Percentiles rank a stretch among this genome's conserved stretches.
Conservation (phyloP, 2,329 filamentous ascomycete species). For the Nigrospora osmanthi region DNA sequence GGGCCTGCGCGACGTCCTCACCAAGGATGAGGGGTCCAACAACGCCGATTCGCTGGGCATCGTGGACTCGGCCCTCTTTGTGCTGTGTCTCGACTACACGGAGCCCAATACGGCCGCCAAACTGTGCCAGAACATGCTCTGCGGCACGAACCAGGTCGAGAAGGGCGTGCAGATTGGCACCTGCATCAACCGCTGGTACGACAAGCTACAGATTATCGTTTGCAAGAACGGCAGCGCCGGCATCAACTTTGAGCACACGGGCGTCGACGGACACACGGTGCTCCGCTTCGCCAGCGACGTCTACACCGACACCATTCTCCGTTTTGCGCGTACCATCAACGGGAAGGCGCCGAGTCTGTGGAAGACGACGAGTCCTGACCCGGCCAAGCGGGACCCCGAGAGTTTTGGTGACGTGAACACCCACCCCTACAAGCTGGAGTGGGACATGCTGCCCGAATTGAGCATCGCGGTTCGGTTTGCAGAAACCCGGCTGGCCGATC, state of each 20-base stretch:
- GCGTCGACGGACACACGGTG: slow-evolving; percentile 95
- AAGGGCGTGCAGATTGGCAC: slow-evolving; percentile 94
- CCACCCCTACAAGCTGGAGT: slow-evolving; percentile 91
- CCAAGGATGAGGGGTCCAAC: slow-evolving; percentile 78
- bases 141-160: slow-evolving; percentile 85
- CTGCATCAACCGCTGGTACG: slow-evolving; percentile 98
- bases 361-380: slow-evolving; percentile 85
- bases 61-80: slow-evolving; percentile 87
- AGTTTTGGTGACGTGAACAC: slow-evolving; percentile 92
- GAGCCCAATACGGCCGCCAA: slow-evolving; percentile 74
- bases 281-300: slow-evolving; percentile 92
- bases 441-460: slow-evolving; percentile 93
- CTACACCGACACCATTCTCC: slow-evolving; percentile 94
- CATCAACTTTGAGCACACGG: slow-evolving; percentile 99
- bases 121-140: slow-evolving; percentile 98
- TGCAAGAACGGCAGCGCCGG: slow-evolving; percentile 98
- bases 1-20: slow-evolving; percentile 78
- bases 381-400: slow-evolving; percentile 80
- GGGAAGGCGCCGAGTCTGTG: slow-evolving; percentile 86
- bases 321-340: slow-evolving; percentile 92
- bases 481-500: slow-evolving; percentile 85
- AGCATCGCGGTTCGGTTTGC: slow-evolving; percentile 89
- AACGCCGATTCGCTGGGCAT: slow-evolving; percentile 95
- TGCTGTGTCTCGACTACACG: slow-evolving; percentile 87
- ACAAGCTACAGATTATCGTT: slow-evolving; percentile 97